Percentiles rank a stretch among this genome's conserved stretches.
These are phyloP conservation scores for Pisolithus thermaeus DNA, from an alignment of 1,284 basidiomycete species.

Conservation along the genomic window DNA sequence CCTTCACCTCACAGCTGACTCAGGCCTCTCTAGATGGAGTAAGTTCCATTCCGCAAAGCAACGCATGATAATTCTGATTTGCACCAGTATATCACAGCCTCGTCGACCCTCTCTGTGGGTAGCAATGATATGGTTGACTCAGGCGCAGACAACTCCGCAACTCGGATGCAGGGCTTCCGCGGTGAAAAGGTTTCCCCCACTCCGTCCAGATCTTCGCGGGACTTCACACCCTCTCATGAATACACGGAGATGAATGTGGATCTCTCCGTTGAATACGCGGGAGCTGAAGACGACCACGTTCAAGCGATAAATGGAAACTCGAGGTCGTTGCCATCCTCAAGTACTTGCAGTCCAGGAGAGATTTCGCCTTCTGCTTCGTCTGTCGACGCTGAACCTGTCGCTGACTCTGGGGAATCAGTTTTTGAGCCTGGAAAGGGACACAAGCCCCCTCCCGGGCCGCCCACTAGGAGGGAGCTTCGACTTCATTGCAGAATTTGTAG, in stretches of 20 bases:
- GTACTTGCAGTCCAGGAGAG: constrained; percentile 9
- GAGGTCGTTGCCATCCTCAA: constrained; percentile 17
- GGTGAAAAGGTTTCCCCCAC: background rate
- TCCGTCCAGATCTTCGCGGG: background rate
- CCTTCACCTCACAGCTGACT: background rate
- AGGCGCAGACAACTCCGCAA: too few relatives aligned
- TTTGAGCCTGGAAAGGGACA: background rate
- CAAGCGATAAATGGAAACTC: constrained; percentile 27
- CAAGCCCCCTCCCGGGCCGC: background rate
- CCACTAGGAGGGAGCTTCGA: constrained; percentile 1
- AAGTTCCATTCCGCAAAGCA: background rate
- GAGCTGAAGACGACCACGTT: constrained; percentile 28
- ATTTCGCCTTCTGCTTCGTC: constrained; percentile 13
- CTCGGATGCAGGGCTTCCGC: too few relatives aligned
- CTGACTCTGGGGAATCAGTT: background rate
- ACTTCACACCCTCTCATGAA: background rate
- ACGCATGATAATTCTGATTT: background rate
- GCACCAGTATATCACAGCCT: too few relatives aligned
- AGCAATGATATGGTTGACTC: too few relatives aligned
- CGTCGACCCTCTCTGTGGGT: too few relatives aligned
- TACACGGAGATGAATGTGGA: constrained; percentile 7
- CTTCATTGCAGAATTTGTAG: constrained; percentile 44
- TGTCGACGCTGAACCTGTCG: constrained; percentile 7
- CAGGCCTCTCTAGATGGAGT: background rate
- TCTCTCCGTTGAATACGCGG: constrained; percentile 25